Evolutionary conservation across 2,329 filamentous ascomycete genomes (phyloP).

Genomic region (Diaporthe ilicicola): DNA sequence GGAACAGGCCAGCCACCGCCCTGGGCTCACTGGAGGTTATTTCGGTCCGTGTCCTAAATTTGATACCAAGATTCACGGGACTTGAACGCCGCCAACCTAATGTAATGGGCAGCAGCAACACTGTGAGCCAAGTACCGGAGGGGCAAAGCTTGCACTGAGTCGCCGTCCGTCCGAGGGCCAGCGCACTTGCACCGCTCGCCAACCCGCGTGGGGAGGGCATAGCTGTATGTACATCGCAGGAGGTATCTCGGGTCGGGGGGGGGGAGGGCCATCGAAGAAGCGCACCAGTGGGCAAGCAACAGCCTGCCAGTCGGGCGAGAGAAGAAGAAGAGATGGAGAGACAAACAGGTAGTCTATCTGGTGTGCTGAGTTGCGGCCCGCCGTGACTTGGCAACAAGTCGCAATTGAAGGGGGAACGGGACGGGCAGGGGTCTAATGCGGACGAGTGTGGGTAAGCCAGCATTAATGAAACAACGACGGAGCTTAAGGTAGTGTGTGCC

Average conservation of each 20-base stretch:
- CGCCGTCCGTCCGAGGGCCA: background rate
- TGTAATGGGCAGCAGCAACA: background rate
- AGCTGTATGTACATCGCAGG: background rate
- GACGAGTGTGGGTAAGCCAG: slow-evolving; percentile 30
- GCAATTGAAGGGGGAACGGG: slow-evolving; percentile 21
- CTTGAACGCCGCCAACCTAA: background rate
- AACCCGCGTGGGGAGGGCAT: background rate
- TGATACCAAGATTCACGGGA: slow-evolving; percentile 12
- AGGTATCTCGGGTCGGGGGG: background rate
- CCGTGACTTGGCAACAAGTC: slow-evolving; percentile 25
- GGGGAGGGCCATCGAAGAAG: too few relatives aligned
- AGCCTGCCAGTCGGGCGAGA: background rate
- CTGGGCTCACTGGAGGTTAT: slow-evolving; percentile 6
- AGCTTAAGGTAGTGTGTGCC: slow-evolving; percentile 34
- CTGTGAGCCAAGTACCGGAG: background rate
- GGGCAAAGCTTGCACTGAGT: slow-evolving; percentile 16
- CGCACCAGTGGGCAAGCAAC: background rate
- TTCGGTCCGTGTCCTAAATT: slow-evolving; percentile 20
- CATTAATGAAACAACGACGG: slow-evolving; percentile 35
- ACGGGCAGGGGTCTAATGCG: slow-evolving; percentile 29
- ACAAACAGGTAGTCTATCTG: background rate
- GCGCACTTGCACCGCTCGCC: background rate
- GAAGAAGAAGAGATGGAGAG: background rate
- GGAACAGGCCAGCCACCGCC: slow-evolving; percentile 8
- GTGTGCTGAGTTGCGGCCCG: slow-evolving; percentile 19